Percentiles rank a stretch among this genome's conserved stretches.
phyloP scores from a whole-genome alignment of 305 asterid genomes.

The Fraxinus floribunda region DNA sequence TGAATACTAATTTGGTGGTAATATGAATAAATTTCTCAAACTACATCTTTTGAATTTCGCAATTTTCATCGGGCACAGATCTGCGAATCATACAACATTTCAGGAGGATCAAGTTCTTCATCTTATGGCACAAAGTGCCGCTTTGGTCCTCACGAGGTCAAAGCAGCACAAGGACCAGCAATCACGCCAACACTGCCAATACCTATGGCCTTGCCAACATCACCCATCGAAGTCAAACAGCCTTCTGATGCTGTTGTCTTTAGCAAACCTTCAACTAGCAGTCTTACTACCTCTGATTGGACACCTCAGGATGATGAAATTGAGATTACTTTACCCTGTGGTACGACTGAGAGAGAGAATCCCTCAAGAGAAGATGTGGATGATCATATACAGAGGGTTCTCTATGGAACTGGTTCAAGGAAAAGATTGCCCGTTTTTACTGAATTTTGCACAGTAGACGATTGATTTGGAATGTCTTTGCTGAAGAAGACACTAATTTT shows the following conservation, averaged over 20 bases:
- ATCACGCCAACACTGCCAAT: slow-evolving; percentile 30
- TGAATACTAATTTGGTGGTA: background rate
- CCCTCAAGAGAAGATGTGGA: slow-evolving; percentile 37
- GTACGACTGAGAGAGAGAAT: slow-evolving; percentile 14
- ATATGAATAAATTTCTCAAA: slow-evolving; percentile 20
- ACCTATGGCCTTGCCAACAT: slow-evolving; percentile 32
- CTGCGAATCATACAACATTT: slow-evolving; percentile 37
- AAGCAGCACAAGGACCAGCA: slow-evolving; percentile 17
- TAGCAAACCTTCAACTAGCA: slow-evolving; percentile 16
- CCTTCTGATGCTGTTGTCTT: slow-evolving; percentile 15
- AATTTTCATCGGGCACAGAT: slow-evolving; percentile 38
- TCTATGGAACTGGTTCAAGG: slow-evolving; percentile 35
- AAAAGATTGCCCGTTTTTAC: slow-evolving; percentile 55
- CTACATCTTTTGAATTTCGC: background rate
- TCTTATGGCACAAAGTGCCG: slow-evolving; percentile 44
- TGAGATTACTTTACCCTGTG: slow-evolving; percentile 37
- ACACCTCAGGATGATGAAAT: slow-evolving; percentile 63
- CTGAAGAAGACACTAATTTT: slow-evolving; percentile 15
- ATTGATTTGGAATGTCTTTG: slow-evolving; percentile 17
- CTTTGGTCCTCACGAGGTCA: slow-evolving; percentile 35
- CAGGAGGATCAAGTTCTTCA: slow-evolving; percentile 47
- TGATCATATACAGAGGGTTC: slow-evolving; percentile 42
- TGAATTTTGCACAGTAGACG: slow-evolving; percentile 38
- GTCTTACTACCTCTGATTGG: slow-evolving; percentile 41
- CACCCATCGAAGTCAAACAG: slow-evolving; percentile 29